phyloP scores from a whole-genome alignment of 1,284 basidiomycete species.

The Melampsora americana region DNA sequence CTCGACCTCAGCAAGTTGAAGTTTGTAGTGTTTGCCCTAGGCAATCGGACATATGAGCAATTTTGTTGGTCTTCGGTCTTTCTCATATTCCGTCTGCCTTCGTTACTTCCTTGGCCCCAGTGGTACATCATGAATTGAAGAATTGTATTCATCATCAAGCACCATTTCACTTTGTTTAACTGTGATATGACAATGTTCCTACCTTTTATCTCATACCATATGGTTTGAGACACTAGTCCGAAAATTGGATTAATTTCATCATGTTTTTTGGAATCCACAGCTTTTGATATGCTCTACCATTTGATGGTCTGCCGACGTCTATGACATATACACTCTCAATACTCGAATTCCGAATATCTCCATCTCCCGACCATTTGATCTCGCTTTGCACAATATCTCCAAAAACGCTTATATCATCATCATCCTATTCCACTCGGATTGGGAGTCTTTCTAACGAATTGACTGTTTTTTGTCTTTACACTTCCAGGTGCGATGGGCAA shows the following conservation, averaged over 20 bases:
- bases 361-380: background rate
- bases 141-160: no score
- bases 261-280: no score
- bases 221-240: no score
- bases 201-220: no score
- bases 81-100: background rate
- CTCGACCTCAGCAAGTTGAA: slow-evolving; percentile 79
- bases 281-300: no score
- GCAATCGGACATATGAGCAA: slow-evolving; percentile 71
- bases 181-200: no score
- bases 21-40: slow-evolving; percentile 91
- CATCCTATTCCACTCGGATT: slow-evolving; percentile 52
- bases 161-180: no score
- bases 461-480: background rate
- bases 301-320: no score
- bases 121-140: no score
- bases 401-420: background rate
- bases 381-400: background rate
- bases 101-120: background rate
- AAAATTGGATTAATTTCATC: no score
- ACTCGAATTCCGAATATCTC: no score
- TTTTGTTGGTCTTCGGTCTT: slow-evolving; percentile 23
- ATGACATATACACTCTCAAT: no score
- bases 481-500: slow-evolving; percentile 64
- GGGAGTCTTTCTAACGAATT: slow-evolving; percentile 78